These are phyloP conservation scores for Gyrodon lividus DNA, from an alignment of 768 basidiomycete genomes.

Conservation along the genomic window DNA sequence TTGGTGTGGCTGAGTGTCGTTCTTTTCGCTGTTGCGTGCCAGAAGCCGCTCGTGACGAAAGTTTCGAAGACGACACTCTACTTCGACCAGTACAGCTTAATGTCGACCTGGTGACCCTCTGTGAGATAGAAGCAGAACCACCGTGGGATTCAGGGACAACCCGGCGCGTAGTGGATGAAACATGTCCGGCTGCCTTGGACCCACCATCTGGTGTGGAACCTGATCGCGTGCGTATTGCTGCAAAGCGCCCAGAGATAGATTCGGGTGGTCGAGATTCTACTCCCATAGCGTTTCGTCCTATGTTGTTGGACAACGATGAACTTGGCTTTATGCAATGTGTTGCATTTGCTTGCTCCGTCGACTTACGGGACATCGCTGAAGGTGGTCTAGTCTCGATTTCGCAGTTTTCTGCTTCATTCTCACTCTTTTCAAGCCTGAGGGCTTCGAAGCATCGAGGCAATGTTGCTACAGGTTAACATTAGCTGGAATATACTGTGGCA, in stretches of 20 bases:
- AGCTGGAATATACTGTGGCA: background rate
- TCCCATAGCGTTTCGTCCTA: slow-evolving; percentile 3
- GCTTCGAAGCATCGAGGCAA: slow-evolving; percentile 13
- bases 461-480: slow-evolving; percentile 10
- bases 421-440: slow-evolving; percentile 9
- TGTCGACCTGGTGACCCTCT: background rate
- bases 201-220: slow-evolving; percentile 6
- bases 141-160: slow-evolving; percentile 18
- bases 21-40: slow-evolving; percentile 3
- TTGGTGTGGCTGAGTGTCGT: slow-evolving; percentile 15
- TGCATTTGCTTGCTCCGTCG: slow-evolving; percentile 1
- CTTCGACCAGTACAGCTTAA: slow-evolving; percentile 1
- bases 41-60: background rate
- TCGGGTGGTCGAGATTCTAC: slow-evolving; percentile 21
- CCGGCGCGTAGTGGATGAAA: slow-evolving; percentile 12
- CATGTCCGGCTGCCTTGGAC: background rate
- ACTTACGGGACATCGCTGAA: slow-evolving; percentile 7
- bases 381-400: background rate
- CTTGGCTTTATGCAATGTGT: slow-evolving; percentile 17
- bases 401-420: slow-evolving; percentile 7
- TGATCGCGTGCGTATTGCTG: slow-evolving; percentile 19
- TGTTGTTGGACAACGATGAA: slow-evolving; percentile 5
- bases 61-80: slow-evolving; percentile 11
- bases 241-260: slow-evolving; percentile 30
- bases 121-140: slow-evolving; percentile 4